Base-by-base conservation (phyloP, 2,329 filamentous ascomycete genomes). In the Aspergillus clavatus region DNA sequence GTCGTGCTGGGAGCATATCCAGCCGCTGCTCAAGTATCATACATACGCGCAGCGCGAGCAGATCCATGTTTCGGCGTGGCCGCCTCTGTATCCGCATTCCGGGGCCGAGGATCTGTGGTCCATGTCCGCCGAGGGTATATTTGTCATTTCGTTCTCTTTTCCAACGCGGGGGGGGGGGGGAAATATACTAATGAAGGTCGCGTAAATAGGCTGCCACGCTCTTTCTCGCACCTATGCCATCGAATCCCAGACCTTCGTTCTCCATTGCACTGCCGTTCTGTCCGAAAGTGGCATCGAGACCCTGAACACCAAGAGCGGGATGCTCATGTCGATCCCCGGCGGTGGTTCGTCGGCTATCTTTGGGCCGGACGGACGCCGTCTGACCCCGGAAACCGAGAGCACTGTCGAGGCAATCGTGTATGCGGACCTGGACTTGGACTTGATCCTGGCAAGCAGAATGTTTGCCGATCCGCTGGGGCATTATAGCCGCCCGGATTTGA, bases 161-260 rank as follows among this genome's bases (percentile, higher is more conserved):
- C 8, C 3, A 12, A 27, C 12, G 26, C 26, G 8, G 29, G 19
- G 29, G 36, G 3, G 18, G n/a, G n/a, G n/a, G n/a, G n/a, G n/a
- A n/a, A n/a, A n/a, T n/a, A n/a, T n/a, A n/a, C n/a, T n/a, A n/a
- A n/a, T n/a, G n/a, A n/a, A n/a, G n/a, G n/a, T n/a, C n/a, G n/a
- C n/a, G n/a, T n/a, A n/a, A 33, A 3, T 18, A 47, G 48, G 51
- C 4, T 72, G 68, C 45, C 68, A 68, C 23, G 69, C 55, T 36
- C 63, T 80, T 1, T 74, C 76, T 0, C 75, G 75, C 48, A 70
- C 73, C 0, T 81, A 81, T 51, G 79, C 80, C 1, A 73, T 82
- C 7, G 80, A 83, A 55, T 72, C 75, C 1, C 67, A 69, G 7
- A 61, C 74, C 0, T 83, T 76, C 47, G 79, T 83, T 1, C 68